phyloP scores from a whole-genome alignment of 345 rosid species.

The Brassica juncea region DNA sequence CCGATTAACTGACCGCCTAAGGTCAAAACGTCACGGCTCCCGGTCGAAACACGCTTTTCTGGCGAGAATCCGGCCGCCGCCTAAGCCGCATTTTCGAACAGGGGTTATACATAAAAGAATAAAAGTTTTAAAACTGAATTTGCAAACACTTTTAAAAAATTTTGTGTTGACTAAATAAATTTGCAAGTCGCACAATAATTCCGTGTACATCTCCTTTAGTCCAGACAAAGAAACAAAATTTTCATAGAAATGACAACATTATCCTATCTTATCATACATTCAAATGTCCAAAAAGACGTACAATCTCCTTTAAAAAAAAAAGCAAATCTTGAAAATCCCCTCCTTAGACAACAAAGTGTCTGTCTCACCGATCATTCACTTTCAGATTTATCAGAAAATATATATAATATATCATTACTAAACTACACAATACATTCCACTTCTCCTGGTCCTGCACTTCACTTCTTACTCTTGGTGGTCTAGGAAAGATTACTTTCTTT shows the following conservation, averaged over 20 bases:
- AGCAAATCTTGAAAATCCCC: slow-evolving; percentile 3
- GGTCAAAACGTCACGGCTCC: too few relatives aligned
- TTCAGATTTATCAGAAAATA: neutral
- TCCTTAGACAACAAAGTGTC: slow-evolving; percentile 5
- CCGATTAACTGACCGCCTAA: too few relatives aligned
- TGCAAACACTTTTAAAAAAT: neutral
- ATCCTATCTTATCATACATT: slow-evolving; percentile 25
- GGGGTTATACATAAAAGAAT: too few relatives aligned
- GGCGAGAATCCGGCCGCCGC: too few relatives aligned
- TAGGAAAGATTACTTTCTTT: neutral
- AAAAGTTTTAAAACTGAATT: neutral
- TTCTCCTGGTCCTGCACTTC: slow-evolving; percentile 14
- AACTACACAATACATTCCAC: slow-evolving; percentile 10
- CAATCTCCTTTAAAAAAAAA: neutral
- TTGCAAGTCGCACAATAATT: slow-evolving; percentile 3
- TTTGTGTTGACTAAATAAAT: slow-evolving; percentile 3
- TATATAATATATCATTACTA: neutral
- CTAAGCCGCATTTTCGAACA: too few relatives aligned
- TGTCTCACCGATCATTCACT: slow-evolving; percentile 17
- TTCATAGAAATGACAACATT: slow-evolving; percentile 29
- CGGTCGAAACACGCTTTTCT: too few relatives aligned
- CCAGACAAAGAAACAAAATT: slow-evolving; percentile 23
- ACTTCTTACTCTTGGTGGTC: neutral
- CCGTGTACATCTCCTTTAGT: slow-evolving; percentile 25
- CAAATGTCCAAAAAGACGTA: slow-evolving; percentile 4